Evolutionary conservation across 306 rosid genomes (phyloP).

Genomic region (Sechiopsis laciniata): DNA sequence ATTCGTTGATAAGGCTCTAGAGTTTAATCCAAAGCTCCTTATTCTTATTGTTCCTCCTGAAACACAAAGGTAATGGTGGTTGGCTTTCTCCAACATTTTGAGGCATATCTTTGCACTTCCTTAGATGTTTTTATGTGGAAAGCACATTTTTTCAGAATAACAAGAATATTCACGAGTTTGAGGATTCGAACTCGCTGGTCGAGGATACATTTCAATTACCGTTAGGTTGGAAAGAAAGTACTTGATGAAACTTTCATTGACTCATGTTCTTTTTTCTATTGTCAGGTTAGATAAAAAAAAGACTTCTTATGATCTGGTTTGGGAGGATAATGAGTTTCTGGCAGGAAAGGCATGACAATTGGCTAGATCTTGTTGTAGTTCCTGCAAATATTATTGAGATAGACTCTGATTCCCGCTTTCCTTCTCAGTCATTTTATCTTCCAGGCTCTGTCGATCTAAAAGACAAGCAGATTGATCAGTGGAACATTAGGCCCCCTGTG

Average conservation of each 20-base stretch:
- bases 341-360: slow-evolving; percentile 59
- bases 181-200: too few species aligned
- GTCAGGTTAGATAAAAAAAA: slow-evolving; percentile 50
- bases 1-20: slow-evolving; percentile 75
- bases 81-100: not conserved
- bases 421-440: slow-evolving; percentile 75
- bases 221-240: not conserved
- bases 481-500: slow-evolving; percentile 55
- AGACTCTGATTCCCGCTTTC: slow-evolving; percentile 11
- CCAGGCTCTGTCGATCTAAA: slow-evolving; percentile 67
- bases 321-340: slow-evolving; percentile 63
- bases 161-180: too few species aligned
- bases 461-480: slow-evolving; percentile 64
- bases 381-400: slow-evolving; percentile 10
- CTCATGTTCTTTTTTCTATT: not conserved
- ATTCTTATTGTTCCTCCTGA: slow-evolving; percentile 77
- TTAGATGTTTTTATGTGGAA: not conserved
- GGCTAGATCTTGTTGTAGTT: not conserved
- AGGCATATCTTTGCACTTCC: not conserved
- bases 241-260: not conserved
- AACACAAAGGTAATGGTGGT: slow-evolving; percentile 50
- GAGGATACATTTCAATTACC: too few species aligned
- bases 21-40: slow-evolving; percentile 72
- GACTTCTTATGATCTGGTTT: slow-evolving; percentile 61
- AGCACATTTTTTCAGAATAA: too few species aligned